Evolutionary conservation across 371 early-diverging fungal genomes (phyloP).

Genomic region (Mortierella sp.): DNA sequence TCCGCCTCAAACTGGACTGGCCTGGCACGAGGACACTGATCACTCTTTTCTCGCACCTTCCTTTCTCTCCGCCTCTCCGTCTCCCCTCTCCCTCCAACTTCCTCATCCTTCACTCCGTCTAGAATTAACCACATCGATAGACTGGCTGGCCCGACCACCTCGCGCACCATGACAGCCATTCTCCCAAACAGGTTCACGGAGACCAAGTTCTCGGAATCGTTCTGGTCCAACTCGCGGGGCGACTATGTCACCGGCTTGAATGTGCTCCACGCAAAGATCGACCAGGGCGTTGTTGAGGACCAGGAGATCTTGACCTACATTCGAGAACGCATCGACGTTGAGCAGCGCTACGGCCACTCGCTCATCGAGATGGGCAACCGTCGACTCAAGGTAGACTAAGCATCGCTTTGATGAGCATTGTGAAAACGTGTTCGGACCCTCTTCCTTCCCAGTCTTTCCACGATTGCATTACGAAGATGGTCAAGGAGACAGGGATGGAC

Average conservation of each 20-base stretch:
- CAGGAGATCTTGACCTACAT: slow-evolving; percentile 77
- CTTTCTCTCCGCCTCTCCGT: background rate
- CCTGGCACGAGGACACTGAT: no score
- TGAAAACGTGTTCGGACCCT: no score
- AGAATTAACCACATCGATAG: background rate
- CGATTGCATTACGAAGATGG: no score
- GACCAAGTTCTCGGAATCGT: slow-evolving; percentile 50
- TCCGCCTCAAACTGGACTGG: background rate
- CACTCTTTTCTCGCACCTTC: slow-evolving; percentile 8
- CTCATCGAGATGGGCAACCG: slow-evolving; percentile 67
- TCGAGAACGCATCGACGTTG: slow-evolving; percentile 73
- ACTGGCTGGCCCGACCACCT: background rate
- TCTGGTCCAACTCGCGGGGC: slow-evolving; percentile 55
- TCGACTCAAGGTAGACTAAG: slow-evolving; percentile 50
- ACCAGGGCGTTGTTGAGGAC: slow-evolving; percentile 76
- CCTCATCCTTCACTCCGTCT: background rate
- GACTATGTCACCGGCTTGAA: slow-evolving; percentile 60
- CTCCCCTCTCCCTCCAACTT: background rate
- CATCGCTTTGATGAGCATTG: no score
- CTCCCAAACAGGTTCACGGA: slow-evolving; percentile 33
- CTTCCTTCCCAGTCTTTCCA: no score
- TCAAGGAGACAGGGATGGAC: no score
- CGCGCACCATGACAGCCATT: slow-evolving; percentile 12
- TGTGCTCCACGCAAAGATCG: slow-evolving; percentile 74
- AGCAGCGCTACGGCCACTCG: slow-evolving; percentile 68